phyloP scores from a whole-genome alignment of 2,329 filamentous ascomycete genomes.

The Orbilia oligospora region DNA sequence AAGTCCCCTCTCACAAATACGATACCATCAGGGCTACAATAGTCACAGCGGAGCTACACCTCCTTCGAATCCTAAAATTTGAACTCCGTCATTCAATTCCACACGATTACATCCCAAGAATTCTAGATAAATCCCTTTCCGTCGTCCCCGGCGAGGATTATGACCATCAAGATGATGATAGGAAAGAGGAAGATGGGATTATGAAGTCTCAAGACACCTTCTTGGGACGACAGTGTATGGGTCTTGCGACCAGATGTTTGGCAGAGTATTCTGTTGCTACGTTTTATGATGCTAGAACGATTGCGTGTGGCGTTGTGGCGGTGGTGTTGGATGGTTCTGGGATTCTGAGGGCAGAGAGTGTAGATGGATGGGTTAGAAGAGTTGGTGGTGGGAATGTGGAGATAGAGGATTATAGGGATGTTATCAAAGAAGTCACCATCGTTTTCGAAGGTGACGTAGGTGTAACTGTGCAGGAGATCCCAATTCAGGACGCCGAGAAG shows the following conservation, averaged over 20 bases:
- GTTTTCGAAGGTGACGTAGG: constrained; percentile 37
- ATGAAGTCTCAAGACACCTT: constrained; percentile 63
- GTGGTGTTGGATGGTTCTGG: constrained; percentile 63
- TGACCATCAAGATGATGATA: constrained; percentile 42
- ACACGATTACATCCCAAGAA: constrained; percentile 65
- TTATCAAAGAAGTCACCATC: constrained; percentile 62
- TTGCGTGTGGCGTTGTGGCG: constrained; percentile 64
- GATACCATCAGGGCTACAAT: constrained; percentile 65
- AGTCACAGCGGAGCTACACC: constrained; percentile 65
- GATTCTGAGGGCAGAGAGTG: constrained; percentile 38
- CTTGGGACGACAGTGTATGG: constrained; percentile 62
- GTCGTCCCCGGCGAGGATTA: constrained; percentile 56
- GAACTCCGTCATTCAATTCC: constrained; percentile 65
- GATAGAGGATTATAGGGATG: constrained; percentile 62
- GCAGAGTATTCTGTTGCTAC: constrained; percentile 64
- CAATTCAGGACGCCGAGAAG: background rate
- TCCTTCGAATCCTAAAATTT: constrained; percentile 66
- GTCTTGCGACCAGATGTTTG: constrained; percentile 62
- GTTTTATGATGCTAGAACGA: constrained; percentile 64
- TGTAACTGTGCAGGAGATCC: constrained; percentile 29
- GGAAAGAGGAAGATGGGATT: constrained; percentile 64
- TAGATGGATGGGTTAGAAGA: constrained; percentile 60
- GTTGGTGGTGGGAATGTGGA: constrained; percentile 62
- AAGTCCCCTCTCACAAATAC: constrained; percentile 65
- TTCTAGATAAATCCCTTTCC: constrained; percentile 63